These are phyloP conservation scores for Phytophthora multivora DNA, from an alignment of 352 stramenopile genomes.

Conservation along the genomic window DNA sequence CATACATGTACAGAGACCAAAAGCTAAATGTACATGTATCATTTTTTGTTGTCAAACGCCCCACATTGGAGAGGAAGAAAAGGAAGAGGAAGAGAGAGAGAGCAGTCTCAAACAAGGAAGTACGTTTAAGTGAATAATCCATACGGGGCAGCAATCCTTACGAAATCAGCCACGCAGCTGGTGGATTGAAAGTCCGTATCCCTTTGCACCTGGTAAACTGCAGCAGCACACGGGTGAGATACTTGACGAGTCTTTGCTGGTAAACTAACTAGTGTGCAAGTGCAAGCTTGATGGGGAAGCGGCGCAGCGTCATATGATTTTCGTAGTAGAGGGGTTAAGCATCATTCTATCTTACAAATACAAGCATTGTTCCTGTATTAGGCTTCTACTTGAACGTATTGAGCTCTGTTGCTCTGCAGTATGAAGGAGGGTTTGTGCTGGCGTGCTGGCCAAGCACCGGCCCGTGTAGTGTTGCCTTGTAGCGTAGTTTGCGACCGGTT, in stretches of 20 bases:
- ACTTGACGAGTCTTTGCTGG: not conserved
- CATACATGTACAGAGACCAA: too few relatives aligned
- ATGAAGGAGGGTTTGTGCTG: not conserved
- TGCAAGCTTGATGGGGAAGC: not conserved
- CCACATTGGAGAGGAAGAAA: too few relatives aligned
- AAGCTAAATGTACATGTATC: too few relatives aligned
- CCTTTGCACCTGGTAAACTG: not conserved
- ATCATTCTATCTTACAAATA: too few relatives aligned
- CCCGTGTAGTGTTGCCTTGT: not conserved
- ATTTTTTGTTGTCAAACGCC: too few relatives aligned
- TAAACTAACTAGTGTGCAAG: not conserved
- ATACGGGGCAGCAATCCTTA: not conserved
- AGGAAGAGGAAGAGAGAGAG: too few relatives aligned
- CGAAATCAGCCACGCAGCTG: not conserved
- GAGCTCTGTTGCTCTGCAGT: not conserved
- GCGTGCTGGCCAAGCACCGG: not conserved
- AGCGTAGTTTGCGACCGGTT: not conserved
- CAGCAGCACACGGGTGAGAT: too few relatives aligned
- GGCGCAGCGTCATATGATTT: too few relatives aligned
- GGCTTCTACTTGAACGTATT: too few relatives aligned
- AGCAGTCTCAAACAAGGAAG: not conserved
- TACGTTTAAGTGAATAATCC: not conserved
- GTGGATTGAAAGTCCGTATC: slow-evolving; percentile 2
- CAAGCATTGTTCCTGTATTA: too few relatives aligned
- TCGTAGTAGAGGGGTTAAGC: too few relatives aligned